Base-by-base conservation (phyloP, 352 stramenopile genomes). In the Pythium monospermum region DNA sequence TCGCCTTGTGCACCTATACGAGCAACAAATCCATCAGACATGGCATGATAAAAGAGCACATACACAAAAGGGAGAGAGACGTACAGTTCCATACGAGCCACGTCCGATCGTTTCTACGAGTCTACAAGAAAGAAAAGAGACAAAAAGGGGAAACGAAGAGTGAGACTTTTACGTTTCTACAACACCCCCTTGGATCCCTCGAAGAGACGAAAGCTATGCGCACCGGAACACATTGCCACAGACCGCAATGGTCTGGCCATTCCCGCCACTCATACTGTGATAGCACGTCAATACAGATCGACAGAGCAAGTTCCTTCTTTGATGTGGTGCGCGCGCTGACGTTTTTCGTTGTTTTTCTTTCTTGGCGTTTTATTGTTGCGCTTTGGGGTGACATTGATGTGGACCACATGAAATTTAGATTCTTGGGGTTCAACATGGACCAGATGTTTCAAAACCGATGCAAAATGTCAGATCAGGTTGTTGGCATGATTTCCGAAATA, bases 201-300 rank as follows among this genome's bases (percentile, higher is more conserved):
- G n/a, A n/a, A n/a, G n/a, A n/a, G n/a, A 40, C 23, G 33, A 2
- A 10, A 41, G 40, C 12, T 56, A 12, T 12, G 68, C 66, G 42
- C 43, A 90, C 79, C 79, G 73, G 61, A 90, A 87, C 31, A 90
- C 69, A 59, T 90, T 90, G 62, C 79, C 79, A 46, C 79, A 87
- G 35, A 90, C 79, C 25, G 74, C 83, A 51, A 90, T 86, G 16
- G 79, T 85, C 64, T 90, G 76, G 13, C 79, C 79, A 45, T 78
- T 87, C 32, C 45, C 65, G 37, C 69, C 64, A 32, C 62, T 87
- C 76, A 87, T 87, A n/a, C n/a, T n/a, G n/a, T n/a, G n/a, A n/a
- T n/a, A n/a, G n/a, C n/a, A n/a, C n/a, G n/a, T n/a, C n/a, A n/a
- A n/a, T n/a, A n/a, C n/a, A n/a, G n/a, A n/a, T n/a, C n/a, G n/a